These are phyloP conservation scores for Jamesozyma lodderae DNA, from an alignment of 805 yeast species.

Conservation along the genomic window DNA sequence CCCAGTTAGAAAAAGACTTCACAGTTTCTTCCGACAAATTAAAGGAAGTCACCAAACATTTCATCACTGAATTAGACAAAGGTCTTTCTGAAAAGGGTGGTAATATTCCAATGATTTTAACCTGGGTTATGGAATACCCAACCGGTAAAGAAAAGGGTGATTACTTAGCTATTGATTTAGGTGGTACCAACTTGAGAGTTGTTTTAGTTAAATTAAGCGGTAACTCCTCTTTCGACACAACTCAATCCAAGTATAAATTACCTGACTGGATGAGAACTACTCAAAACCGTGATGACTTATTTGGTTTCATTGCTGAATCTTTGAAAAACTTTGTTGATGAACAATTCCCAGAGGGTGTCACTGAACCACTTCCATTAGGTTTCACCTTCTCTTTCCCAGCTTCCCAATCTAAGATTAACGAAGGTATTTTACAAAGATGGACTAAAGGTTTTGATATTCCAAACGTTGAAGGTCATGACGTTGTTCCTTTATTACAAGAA, in stretches of 20 bases:
- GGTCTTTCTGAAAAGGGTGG: constrained; percentile 73
- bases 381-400: constrained; percentile 94
- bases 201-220: constrained; percentile 81
- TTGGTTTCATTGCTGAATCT: constrained; percentile 79
- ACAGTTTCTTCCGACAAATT: constrained; percentile 53
- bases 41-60: constrained; percentile 60
- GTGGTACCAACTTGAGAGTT: constrained; percentile 93
- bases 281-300: constrained; percentile 55
- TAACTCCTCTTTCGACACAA: constrained; percentile 70
- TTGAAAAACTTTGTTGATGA: constrained; percentile 60
- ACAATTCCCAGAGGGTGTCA: constrained; percentile 59
- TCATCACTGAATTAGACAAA: constrained; percentile 68
- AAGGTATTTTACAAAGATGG: constrained; percentile 89
- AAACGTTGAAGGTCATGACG: constrained; percentile 90
- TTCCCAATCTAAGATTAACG: constrained; percentile 70
- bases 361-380: constrained; percentile 64
- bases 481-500: constrained; percentile 79
- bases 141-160: constrained; percentile 86
- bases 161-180: constrained; percentile 87
- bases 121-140: constrained; percentile 93
- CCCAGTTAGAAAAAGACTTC: constrained; percentile 50
- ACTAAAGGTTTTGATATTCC: constrained; percentile 94
- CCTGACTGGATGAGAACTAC: constrained; percentile 76
- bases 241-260: constrained; percentile 77
- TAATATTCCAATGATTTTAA: constrained; percentile 92